A percentile compares a stretch with the other conserved stretches of the same genome.
These are phyloP conservation scores for Alternaria triticimaculans DNA, from an alignment of 2,329 filamentous ascomycete genomes.

Conservation along the genomic window DNA sequence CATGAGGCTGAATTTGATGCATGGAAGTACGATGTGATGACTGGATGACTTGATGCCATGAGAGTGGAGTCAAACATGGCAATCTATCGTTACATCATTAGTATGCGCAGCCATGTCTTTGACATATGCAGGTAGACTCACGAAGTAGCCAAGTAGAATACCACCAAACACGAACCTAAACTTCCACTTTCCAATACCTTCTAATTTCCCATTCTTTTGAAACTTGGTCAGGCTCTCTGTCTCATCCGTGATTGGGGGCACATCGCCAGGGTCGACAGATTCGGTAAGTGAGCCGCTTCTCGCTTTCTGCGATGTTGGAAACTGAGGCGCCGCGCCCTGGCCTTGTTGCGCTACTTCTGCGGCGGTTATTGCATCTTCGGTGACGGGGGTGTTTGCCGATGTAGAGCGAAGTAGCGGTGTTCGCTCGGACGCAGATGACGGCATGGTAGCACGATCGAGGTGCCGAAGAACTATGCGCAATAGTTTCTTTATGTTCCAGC, in stretches of 20 bases:
- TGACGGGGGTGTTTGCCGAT: slow-evolving; percentile 21
- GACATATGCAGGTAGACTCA: slow-evolving; percentile 25
- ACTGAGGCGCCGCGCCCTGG: slow-evolving; percentile 29
- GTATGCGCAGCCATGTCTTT: background rate
- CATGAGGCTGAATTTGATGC: slow-evolving; percentile 81
- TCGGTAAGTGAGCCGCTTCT: slow-evolving; percentile 33
- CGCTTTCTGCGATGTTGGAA: slow-evolving; percentile 31
- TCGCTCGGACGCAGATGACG: slow-evolving; percentile 33
- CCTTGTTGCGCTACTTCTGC: slow-evolving; percentile 33
- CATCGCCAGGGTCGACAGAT: slow-evolving; percentile 32
- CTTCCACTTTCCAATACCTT: slow-evolving; percentile 39
- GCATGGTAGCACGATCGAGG: slow-evolving; percentile 13
- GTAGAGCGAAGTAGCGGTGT: slow-evolving; percentile 40
- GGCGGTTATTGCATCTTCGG: slow-evolving; percentile 27
- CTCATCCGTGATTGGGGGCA: slow-evolving; percentile 22
- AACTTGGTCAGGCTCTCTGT: slow-evolving; percentile 32
- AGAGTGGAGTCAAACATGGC: slow-evolving; percentile 75
- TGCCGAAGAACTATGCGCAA: background rate
- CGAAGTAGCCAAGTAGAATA: slow-evolving; percentile 48
- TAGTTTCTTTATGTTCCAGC: background rate
- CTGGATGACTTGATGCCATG: slow-evolving; percentile 81
- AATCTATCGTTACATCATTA: slow-evolving; percentile 52
- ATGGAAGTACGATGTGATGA: slow-evolving; percentile 80
- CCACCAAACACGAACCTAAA: slow-evolving; percentile 50
- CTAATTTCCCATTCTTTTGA: slow-evolving; percentile 41